Evolutionary conservation across 805 yeast genomes (phyloP), one percentile per base, ranked within the genome.

Genomic region (Cyberlindnera americana): DNA sequence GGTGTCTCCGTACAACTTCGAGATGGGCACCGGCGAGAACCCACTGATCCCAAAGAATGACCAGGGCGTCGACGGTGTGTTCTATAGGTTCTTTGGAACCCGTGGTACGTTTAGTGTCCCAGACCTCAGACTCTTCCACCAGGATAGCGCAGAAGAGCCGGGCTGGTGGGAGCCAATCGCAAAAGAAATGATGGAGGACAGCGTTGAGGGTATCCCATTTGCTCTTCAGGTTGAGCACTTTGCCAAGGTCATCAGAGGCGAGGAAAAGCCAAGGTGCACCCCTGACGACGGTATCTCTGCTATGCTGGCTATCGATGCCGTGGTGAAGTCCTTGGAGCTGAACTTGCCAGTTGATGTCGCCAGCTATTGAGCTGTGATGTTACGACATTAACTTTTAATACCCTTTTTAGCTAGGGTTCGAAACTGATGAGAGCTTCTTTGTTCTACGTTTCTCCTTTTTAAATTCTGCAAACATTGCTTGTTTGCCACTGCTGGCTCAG

Each of bases 11-110:
- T 34, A 37, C 30, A 48, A 48, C 38, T 48, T 48, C 31, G 52
- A 48, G 33, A 48, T 48, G 50, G 52, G 52, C 6, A 48, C 52
- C 2, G 52, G 52, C 28, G 52, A 48, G 35, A 48, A 48, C 40
- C 52, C 52, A 11, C 27, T 48, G 40, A 46, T 48, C 24, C 45
- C 46, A 30, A 23, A 48, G 27, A 33, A 24, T 37, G 14, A 25
- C 6, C 37, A 43, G 11, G 38, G 47, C 3, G 37, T 41, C 7
- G 52, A 48, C 25, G 52, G 52, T 24, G 44, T 43, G 17, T 48
- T 48, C 23, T 48, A 48, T 19, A 33, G 50, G 22, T 41, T 48
- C 43, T 48, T 48, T 29, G 52, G 52, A n/a, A 39, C 52, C 8
- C 30, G 39, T 19, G 52, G 52, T 1, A 40, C 50, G 2, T 23